phyloP scores from a whole-genome alignment of 2,329 filamentous ascomycete species.

The Microsporum canis region DNA sequence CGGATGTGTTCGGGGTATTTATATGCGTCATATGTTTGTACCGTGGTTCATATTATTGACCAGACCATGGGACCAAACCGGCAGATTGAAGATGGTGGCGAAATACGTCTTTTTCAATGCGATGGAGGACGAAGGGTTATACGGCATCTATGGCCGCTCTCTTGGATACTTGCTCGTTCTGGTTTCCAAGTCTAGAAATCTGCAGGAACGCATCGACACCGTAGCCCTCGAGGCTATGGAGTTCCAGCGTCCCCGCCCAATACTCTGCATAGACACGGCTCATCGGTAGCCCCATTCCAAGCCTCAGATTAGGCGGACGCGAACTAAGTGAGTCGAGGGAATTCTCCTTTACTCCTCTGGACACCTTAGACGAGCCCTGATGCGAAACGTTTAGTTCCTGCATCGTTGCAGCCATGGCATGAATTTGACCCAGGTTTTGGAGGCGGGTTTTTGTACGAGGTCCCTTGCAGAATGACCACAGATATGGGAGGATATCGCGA shows the following conservation, averaged over 20 bases:
- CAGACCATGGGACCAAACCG: no score
- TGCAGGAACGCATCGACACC: conserved; percentile 93
- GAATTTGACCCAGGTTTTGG: conserved; percentile 76
- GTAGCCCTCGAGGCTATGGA: conserved; percentile 90
- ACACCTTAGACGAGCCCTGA: conserved; percentile 7
- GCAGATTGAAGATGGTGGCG: background rate
- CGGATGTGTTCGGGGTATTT: no score
- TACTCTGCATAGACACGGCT: conserved; percentile 94
- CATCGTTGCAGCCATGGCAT: conserved; percentile 83
- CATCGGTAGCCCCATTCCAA: conserved; percentile 89
- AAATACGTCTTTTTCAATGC: background rate
- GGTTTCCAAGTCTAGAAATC: conserved; percentile 92
- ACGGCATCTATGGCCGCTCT: conserved; percentile 68
- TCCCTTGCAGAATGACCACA: conserved; percentile 96
- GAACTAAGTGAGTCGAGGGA: conserved; percentile 72
- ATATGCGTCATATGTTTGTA: no score
- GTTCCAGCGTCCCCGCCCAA: conserved; percentile 83
- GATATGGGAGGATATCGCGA: conserved; percentile 68
- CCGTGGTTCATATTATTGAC: no score
- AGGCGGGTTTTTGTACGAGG: conserved; percentile 65
- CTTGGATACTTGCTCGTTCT: conserved; percentile 84
- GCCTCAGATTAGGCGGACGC: conserved; percentile 69
- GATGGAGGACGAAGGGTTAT: conserved; percentile 26
- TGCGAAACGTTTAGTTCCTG: conserved; percentile 58
- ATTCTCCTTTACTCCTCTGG: conserved; percentile 36